These are phyloP conservation scores for Aspergillus carbonarius DNA, from an alignment of 2,329 filamentous ascomycete species.

Conservation along the genomic window DNA sequence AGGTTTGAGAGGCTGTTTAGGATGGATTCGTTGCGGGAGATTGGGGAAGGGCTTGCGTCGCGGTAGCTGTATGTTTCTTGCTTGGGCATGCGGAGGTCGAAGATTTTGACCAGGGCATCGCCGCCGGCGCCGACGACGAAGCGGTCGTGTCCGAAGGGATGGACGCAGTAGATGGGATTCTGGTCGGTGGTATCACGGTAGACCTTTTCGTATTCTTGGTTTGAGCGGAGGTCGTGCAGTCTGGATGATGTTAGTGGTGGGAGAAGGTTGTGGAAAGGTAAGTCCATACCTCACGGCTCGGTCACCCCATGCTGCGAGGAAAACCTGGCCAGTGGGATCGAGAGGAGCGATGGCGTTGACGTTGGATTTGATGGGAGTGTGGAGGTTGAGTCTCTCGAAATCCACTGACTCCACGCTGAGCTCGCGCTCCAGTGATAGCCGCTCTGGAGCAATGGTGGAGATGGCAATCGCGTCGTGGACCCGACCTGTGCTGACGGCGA, in stretches of 20 bases:
- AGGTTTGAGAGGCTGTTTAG: neutral
- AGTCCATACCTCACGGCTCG: constrained; percentile 46
- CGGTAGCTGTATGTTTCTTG: constrained; percentile 31
- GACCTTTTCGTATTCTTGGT: constrained; percentile 46
- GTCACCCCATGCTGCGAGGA: constrained; percentile 62
- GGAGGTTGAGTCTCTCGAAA: constrained; percentile 20
- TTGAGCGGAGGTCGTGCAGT: constrained; percentile 61
- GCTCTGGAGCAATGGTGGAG: constrained; percentile 50
- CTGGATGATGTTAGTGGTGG: constrained; percentile 27
- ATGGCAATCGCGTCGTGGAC: constrained; percentile 49
- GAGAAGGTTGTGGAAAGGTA: neutral
- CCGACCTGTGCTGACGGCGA: constrained; percentile 54
- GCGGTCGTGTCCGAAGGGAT: constrained; percentile 56
- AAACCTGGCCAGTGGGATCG: constrained; percentile 48
- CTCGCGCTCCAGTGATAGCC: constrained; percentile 38
- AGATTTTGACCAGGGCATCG: constrained; percentile 61
- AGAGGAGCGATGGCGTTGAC: constrained; percentile 41
- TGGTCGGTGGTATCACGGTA: constrained; percentile 59
- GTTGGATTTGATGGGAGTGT: constrained; percentile 23
- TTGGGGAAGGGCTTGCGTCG: constrained; percentile 21
- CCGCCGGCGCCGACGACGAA: constrained; percentile 58
- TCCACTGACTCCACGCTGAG: constrained; percentile 41
- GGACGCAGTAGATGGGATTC: constrained; percentile 59
- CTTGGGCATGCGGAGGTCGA: constrained; percentile 57
- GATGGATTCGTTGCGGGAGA: neutral